Conservation (phyloP, 176 grass and related monocot species). For the Triticum timopheevii region DNA sequence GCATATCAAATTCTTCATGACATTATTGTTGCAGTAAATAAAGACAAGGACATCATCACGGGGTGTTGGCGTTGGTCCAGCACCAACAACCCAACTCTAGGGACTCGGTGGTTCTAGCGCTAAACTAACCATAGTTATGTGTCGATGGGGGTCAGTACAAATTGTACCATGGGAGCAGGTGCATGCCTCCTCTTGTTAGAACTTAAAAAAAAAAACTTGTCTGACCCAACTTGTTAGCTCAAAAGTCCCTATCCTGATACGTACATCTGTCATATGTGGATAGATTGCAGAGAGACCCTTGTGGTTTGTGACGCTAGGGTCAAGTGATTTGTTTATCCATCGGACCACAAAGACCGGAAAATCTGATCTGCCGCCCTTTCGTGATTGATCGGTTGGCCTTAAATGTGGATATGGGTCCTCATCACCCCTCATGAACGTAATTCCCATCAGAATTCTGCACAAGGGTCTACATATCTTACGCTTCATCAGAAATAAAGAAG, state of each 20-base stretch:
- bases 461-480: not conserved
- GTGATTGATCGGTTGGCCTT: not conserved
- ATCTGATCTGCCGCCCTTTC: not conserved
- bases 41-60: not conserved
- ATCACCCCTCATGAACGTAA: not conserved
- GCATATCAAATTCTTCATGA: too few relatives aligned
- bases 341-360: slow-evolving; percentile 4
- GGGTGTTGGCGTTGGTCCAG: slow-evolving; percentile 14
- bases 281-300: slow-evolving; percentile 5
- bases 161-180: slow-evolving; percentile 22
- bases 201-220: not conserved
- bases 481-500: not conserved
- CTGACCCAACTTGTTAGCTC: slow-evolving; percentile 14
- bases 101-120: slow-evolving; percentile 19
- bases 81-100: slow-evolving; percentile 18
- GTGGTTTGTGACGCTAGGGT: not conserved
- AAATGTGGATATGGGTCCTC: slow-evolving; percentile 15
- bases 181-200: slow-evolving; percentile 10
- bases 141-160: slow-evolving; percentile 21
- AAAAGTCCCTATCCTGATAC: slow-evolving; percentile 9
- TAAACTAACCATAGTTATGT: not conserved
- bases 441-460: not conserved
- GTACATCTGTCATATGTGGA: slow-evolving; percentile 12
- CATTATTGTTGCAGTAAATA: too few relatives aligned
- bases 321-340: slow-evolving; percentile 4